phyloP scores from a whole-genome alignment of 306 rosid species.

The Prunus campanulata region DNA sequence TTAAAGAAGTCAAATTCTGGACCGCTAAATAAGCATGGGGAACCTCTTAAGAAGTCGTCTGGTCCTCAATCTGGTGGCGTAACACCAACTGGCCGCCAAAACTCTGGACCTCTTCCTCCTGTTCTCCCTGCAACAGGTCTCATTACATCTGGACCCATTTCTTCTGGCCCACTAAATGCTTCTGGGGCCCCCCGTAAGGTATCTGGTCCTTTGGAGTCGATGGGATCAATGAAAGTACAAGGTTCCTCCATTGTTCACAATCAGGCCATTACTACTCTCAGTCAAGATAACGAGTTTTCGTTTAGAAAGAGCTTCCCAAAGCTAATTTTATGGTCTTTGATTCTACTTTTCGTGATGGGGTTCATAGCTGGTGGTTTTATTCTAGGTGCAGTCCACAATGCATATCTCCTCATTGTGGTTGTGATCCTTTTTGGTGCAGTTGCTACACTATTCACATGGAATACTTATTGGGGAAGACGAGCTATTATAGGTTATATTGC shows the following conservation, averaged over 20 bases:
- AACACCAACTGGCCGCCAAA: constrained; percentile 63
- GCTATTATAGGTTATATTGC: constrained; percentile 73
- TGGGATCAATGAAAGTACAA: constrained; percentile 74
- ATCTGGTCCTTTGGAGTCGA: constrained; percentile 85
- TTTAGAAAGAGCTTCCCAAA: constrained; percentile 85
- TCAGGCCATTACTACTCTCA: constrained; percentile 81
- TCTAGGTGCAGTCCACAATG: constrained; percentile 92
- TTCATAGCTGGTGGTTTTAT: constrained; percentile 97
- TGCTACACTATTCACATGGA: constrained; percentile 81
- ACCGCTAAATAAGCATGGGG: constrained; percentile 94
- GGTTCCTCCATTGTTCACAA: constrained; percentile 52
- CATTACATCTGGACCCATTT: constrained; percentile 91
- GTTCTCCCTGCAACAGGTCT: constrained; percentile 92
- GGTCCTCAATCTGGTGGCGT: constrained; percentile 98
- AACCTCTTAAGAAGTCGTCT: constrained; percentile 86
- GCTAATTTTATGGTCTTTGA: constrained; percentile 86
- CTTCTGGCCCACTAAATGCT: constrained; percentile 87
- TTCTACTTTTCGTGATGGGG: constrained; percentile 93
- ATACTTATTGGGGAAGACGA: constrained; percentile 87
- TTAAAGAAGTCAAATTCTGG: constrained; percentile 89
- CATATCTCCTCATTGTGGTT: constrained; percentile 81
- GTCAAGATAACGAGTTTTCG: constrained; percentile 69
- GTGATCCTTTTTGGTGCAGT: constrained; percentile 77
- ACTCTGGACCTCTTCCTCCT: constrained; percentile 92
- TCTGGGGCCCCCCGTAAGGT: constrained; percentile 97